These are phyloP conservation scores for Pyronema omphalodes DNA, from an alignment of 495 filamentous ascomycete genomes.

Conservation along the genomic window DNA sequence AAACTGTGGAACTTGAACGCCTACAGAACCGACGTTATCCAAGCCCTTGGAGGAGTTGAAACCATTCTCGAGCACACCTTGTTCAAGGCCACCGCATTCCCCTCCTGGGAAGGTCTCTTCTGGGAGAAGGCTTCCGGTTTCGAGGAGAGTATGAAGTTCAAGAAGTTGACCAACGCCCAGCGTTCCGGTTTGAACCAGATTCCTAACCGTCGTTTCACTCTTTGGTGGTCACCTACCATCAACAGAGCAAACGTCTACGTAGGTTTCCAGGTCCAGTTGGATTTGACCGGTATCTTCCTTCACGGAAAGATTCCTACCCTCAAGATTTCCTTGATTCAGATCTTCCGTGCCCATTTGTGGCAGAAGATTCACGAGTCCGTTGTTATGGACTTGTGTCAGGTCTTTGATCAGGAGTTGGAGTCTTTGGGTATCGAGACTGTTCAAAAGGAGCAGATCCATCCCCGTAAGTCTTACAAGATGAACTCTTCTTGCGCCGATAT, in stretches of 20 bases:
- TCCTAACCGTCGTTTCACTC: constrained; percentile 94
- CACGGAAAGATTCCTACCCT: constrained; percentile 98
- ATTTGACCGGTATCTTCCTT: constrained; percentile 97
- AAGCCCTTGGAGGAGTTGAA: constrained; percentile 97
- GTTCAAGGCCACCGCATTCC: constrained; percentile 97
- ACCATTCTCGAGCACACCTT: constrained; percentile 96
- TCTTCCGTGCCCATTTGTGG: constrained; percentile 99
- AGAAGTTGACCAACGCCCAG: constrained; percentile 97
- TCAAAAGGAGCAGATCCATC: constrained; percentile 99
- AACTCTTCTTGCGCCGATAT: constrained; percentile 99
- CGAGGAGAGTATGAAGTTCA: constrained; percentile 91
- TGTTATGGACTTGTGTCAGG: constrained; percentile 88
- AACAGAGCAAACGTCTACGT: constrained; percentile 66
- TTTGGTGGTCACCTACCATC: constrained; percentile 92
- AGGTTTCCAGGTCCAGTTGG: constrained; percentile 98
- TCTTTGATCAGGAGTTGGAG: constrained; percentile 97
- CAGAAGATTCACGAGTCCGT: constrained; percentile 99
- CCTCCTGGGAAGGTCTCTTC: constrained; percentile 96
- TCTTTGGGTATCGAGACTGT: constrained; percentile 94
- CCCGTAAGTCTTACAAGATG: constrained; percentile 99
- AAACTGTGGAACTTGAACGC: constrained; percentile 98
- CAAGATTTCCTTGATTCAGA: constrained; percentile 97
- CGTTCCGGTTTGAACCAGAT: constrained; percentile 98
- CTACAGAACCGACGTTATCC: constrained; percentile 96
- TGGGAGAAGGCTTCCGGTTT: constrained; percentile 83